phyloP scores from a whole-genome alignment of 768 basidiomycete species.

The Rhizopogon rudus region DNA sequence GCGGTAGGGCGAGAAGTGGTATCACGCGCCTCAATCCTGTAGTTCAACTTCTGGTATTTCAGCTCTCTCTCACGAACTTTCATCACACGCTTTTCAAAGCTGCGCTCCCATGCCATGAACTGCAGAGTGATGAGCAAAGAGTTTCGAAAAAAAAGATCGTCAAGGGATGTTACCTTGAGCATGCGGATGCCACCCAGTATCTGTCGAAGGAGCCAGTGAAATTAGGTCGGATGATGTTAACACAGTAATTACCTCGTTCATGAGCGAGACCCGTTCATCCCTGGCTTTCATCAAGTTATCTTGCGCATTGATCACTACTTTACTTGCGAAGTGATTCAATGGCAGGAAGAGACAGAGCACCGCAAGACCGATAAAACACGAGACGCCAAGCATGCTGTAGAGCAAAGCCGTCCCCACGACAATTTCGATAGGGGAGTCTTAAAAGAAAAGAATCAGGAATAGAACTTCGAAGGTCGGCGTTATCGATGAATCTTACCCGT shows the following conservation, averaged over 20 bases:
- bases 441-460: neutral
- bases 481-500: constrained; percentile 43
- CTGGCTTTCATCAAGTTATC: constrained; percentile 89
- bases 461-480: neutral
- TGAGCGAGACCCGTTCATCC: constrained; percentile 84
- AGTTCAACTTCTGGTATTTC: constrained; percentile 81
- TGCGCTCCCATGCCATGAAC: constrained; percentile 97
- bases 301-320: constrained; percentile 70
- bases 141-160: neutral
- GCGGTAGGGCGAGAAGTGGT: too few species aligned
- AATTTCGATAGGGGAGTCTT: constrained; percentile 78
- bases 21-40: constrained; percentile 65
- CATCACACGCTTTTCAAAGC: constrained; percentile 72
- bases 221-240: neutral
- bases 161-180: constrained; percentile 52
- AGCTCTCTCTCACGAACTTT: constrained; percentile 77
- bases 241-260: constrained; percentile 64
- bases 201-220: constrained; percentile 20
- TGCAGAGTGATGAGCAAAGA: constrained; percentile 15
- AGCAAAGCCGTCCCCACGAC: constrained; percentile 69
- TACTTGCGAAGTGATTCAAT: constrained; percentile 81
- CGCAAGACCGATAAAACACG: constrained; percentile 73
- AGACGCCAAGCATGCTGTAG: constrained; percentile 74
- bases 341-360: constrained; percentile 71
- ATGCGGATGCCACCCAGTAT: constrained; percentile 86